Base-by-base conservation (phyloP, 2,329 filamentous ascomycete species). In the Sarocladium kiliense region DNA sequence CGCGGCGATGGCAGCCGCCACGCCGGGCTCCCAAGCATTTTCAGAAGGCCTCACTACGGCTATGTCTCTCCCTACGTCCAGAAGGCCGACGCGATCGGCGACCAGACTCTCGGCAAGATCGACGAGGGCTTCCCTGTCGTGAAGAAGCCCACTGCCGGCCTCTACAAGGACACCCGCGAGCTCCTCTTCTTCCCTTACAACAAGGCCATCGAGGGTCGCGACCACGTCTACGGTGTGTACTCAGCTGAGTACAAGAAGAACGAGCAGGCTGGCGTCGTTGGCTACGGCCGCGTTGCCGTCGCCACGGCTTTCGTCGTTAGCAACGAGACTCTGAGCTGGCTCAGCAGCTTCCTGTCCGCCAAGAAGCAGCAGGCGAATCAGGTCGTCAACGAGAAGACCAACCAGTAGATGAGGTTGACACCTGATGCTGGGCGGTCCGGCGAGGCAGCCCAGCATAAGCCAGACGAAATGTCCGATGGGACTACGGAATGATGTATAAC, bases 31-130 rank as follows among this genome's bases (percentile, higher is more conserved):
- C 14, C 30, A 34, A 34, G 30, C 30, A 34, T 34, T 34, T 14
- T 14, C 30, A 34, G 14, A 34, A 9, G 14, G 30, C 30, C 30
- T 34, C 30, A 14, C 34, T 93, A 91, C 76, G 79, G 82, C 66
- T 94, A 89, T 69, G 81, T 96, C 60, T 85, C 86, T 54, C 92
- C 93, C 1, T 97, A 97, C 73, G 81, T 96, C 61, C 78, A 84
- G 69, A 90, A 86, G 71, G 92, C 86, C 66, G 94, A 97, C 69
- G 74, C 82, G 57, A 74, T 96, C 54, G 88, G 87, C 61, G 85
- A 91, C 71, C 78, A 82, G 68, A 82, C 86, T n/a, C 78, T 93
- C 60, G 76, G 72, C 64, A 83, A 80, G 65, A 76, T 93, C 63
- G 89, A 93, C 62, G 74, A 82, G 69, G 81, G 76, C 60, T 87